A percentile compares a stretch with the other conserved stretches of the same genome.
Conservation (phyloP, 2,329 filamentous ascomycete species). For the Trichocomaceae sp. region DNA sequence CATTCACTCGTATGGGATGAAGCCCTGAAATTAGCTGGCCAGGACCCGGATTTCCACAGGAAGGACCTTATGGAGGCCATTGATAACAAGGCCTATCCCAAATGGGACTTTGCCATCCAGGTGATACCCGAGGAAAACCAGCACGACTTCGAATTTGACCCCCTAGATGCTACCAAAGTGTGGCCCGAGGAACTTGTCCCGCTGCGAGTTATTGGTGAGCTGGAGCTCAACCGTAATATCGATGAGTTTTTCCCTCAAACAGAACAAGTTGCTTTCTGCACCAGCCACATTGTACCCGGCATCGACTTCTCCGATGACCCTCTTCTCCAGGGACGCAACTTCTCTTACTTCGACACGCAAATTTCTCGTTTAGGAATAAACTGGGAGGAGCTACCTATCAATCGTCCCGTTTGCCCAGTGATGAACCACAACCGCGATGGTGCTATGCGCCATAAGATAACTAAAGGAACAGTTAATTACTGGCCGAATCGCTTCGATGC, state of each 20-base stretch:
- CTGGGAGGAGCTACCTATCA: slow-evolving; percentile 65
- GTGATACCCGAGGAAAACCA: slow-evolving; percentile 63
- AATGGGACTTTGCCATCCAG: slow-evolving; percentile 80
- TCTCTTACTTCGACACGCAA: slow-evolving; percentile 48
- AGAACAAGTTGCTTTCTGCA: slow-evolving; percentile 78
- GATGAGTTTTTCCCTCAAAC: slow-evolving; percentile 79
- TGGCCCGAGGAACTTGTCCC: slow-evolving; percentile 76
- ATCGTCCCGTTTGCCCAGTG: slow-evolving; percentile 61
- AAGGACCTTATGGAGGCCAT: slow-evolving; percentile 73
- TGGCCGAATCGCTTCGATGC: slow-evolving; percentile 67
- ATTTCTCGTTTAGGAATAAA: slow-evolving; percentile 61
- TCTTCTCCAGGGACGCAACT: slow-evolving; percentile 66
- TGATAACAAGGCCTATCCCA: slow-evolving; percentile 61
- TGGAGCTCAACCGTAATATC: slow-evolving; percentile 71
- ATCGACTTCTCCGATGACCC: slow-evolving; percentile 73
- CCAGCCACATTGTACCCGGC: slow-evolving; percentile 69
- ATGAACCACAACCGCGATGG: slow-evolving; percentile 72
- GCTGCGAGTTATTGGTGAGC: slow-evolving; percentile 68
- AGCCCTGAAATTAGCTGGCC: slow-evolving; percentile 64
- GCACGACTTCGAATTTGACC: slow-evolving; percentile 76
- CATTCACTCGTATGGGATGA: slow-evolving; percentile 72
- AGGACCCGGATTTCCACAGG: slow-evolving; percentile 75
- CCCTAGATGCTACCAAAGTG: slow-evolving; percentile 77
- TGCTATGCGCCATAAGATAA: slow-evolving; percentile 64
- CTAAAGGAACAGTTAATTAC: slow-evolving; percentile 67